These are phyloP conservation scores for Coemansia sp. DNA, from an alignment of 192 early-diverging fungal species.

Conservation along the genomic window DNA sequence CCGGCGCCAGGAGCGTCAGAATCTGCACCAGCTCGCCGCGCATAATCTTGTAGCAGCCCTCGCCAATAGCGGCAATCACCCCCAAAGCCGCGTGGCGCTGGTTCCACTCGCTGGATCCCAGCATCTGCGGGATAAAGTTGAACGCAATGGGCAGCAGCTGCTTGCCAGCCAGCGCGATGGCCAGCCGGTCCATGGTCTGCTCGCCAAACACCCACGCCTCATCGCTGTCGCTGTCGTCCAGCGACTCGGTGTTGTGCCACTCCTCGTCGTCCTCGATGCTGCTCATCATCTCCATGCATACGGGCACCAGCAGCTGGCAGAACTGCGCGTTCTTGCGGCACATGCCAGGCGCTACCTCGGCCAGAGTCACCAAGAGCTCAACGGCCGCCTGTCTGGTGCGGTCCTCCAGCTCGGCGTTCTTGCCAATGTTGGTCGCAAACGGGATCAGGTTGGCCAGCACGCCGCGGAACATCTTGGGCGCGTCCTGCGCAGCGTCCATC, in stretches of 20 bases:
- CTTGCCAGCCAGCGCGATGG: slow-evolving; percentile 81
- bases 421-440: slow-evolving; percentile 74
- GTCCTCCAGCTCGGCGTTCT: slow-evolving; percentile 75
- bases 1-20: slow-evolving; percentile 74
- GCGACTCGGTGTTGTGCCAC: slow-evolving; percentile 87
- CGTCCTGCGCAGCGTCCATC: slow-evolving; percentile 82
- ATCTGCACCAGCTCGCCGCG: slow-evolving; percentile 82
- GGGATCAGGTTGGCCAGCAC: slow-evolving; percentile 69
- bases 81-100: slow-evolving; percentile 89
- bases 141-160: slow-evolving; percentile 86
- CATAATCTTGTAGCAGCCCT: slow-evolving; percentile 96
- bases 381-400: slow-evolving; percentile 84
- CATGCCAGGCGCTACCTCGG: slow-evolving; percentile 84
- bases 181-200: slow-evolving; percentile 94
- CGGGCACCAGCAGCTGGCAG: slow-evolving; percentile 73
- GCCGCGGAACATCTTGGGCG: slow-evolving; percentile 79
- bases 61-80: slow-evolving; percentile 94
- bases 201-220: slow-evolving; percentile 87
- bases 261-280: slow-evolving; percentile 80
- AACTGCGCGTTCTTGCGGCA: slow-evolving; percentile 88
- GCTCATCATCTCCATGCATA: slow-evolving; percentile 93
- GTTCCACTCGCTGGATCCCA: slow-evolving; percentile 80
- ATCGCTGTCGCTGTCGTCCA: slow-evolving; percentile 89
- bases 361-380: slow-evolving; percentile 88
- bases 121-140: slow-evolving; percentile 82